A percentile compares a stretch with the other conserved stretches of the same genome.
phyloP scores from a whole-genome alignment of 768 basidiomycete species.

The Trametes maxima region DNA sequence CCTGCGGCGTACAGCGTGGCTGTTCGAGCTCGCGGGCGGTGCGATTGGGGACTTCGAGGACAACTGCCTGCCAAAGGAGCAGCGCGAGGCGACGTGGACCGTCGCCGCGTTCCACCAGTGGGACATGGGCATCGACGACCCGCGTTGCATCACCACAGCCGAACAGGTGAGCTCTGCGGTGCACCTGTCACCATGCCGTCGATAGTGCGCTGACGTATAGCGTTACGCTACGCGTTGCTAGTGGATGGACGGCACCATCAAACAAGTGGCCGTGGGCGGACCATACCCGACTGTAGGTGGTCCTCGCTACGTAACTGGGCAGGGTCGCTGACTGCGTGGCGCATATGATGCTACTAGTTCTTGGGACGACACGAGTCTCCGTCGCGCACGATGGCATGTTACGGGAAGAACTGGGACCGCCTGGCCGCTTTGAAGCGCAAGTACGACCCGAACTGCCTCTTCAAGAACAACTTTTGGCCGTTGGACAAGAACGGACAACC shows the following conservation, averaged over 20 bases:
- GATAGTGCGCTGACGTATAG: background rate
- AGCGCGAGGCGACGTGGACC: constrained; percentile 81
- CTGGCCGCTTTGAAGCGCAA: constrained; percentile 69
- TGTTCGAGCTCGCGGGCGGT: constrained; percentile 89
- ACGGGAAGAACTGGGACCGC: constrained; percentile 74
- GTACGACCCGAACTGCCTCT: constrained; percentile 78
- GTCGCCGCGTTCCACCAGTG: constrained; percentile 92
- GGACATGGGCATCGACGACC: constrained; percentile 82
- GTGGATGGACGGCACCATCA: constrained; percentile 81
- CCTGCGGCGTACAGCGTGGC: constrained; percentile 62
- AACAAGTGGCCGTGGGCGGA: constrained; percentile 73
- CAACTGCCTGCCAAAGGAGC: constrained; percentile 73
- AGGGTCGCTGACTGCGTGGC: background rate
- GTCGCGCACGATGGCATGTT: constrained; percentile 63
- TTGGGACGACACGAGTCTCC: constrained; percentile 71
- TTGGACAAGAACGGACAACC: constrained; percentile 55
- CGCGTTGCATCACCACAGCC: constrained; percentile 78
- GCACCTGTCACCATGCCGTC: background rate
- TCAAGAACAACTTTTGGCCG: constrained; percentile 83
- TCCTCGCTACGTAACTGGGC: background rate
- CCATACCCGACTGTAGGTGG: constrained; percentile 79
- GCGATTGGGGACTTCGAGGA: constrained; percentile 74
- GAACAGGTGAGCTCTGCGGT: constrained; percentile 59
- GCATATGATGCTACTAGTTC: constrained; percentile 50
- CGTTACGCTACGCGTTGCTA: constrained; percentile 33